phyloP scores from a whole-genome alignment of 345 rosid genomes.

The Aquilaria sinensis region DNA sequence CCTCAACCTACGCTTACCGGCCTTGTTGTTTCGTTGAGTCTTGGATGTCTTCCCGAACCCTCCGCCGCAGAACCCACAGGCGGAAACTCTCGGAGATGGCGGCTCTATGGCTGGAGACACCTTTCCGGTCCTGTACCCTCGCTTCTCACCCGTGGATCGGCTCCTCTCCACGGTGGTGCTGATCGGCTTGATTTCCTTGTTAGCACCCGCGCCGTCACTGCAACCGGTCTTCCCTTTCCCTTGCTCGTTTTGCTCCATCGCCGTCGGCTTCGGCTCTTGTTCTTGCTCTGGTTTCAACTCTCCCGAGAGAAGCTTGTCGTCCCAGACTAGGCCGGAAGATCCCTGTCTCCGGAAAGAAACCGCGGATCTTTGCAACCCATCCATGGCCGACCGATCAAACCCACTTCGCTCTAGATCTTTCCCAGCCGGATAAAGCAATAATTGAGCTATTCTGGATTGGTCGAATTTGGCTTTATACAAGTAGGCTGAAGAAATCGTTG shows the following conservation, averaged over 20 bases:
- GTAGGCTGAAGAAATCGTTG: no score
- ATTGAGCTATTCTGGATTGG: no score
- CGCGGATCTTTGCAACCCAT: conserved; percentile 82
- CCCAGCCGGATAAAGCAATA: not conserved
- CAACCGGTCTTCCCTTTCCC: conserved; percentile 19
- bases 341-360: conserved; percentile 90
- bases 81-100: conserved; percentile 80
- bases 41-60: conserved; percentile 50
- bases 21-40: conserved; percentile 39
- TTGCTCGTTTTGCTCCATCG: conserved; percentile 8
- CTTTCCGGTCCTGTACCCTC: conserved; percentile 71
- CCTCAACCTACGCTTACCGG: conserved; percentile 57
- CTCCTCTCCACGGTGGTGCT: conserved; percentile 54
- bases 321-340: conserved; percentile 92
- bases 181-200: conserved; percentile 21
- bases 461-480: no score
- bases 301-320: conserved; percentile 55
- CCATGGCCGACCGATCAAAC: conserved; percentile 40
- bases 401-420: conserved; percentile 11
- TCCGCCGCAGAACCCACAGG: conserved; percentile 74
- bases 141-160: conserved; percentile 74
- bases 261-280: conserved; percentile 21
- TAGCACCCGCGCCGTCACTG: conserved; percentile 13
- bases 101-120: conserved; percentile 86
- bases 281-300: conserved; percentile 42